Percentiles rank a stretch among this genome's conserved stretches.
These are phyloP conservation scores for Halophytophthora polymorphica DNA, from an alignment of 352 stramenopile species.

Conservation along the genomic window DNA sequence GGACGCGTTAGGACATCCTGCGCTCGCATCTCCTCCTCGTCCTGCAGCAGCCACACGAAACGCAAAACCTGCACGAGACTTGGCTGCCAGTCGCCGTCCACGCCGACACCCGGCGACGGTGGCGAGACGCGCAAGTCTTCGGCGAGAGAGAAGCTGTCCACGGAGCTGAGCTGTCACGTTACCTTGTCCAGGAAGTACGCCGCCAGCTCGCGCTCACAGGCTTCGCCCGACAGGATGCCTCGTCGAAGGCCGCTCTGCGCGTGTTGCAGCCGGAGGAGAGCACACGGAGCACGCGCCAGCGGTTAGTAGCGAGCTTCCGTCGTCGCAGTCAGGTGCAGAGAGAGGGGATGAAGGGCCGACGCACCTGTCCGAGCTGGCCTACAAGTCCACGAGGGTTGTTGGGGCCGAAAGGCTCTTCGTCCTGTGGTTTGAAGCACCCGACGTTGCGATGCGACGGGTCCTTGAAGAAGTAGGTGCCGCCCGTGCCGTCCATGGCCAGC, in stretches of 20 bases:
- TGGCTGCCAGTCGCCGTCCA: neutral
- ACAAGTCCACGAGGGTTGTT: slow-evolving; percentile 97
- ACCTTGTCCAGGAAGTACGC: slow-evolving; percentile 95
- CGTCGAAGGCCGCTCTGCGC: slow-evolving; percentile 77
- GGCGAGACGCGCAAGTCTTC: neutral
- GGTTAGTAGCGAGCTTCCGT: neutral
- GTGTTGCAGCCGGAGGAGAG: no score
- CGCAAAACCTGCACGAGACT: neutral
- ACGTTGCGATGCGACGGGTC: slow-evolving; percentile 92
- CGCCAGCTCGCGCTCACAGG: slow-evolving; percentile 95
- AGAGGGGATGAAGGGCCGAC: slow-evolving; percentile 1
- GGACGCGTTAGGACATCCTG: neutral
- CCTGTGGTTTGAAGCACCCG: slow-evolving; percentile 97
- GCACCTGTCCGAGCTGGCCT: slow-evolving; percentile 63
- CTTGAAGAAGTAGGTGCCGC: slow-evolving; percentile 98
- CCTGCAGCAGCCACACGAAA: neutral
- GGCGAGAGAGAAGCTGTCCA: neutral
- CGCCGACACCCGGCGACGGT: neutral
- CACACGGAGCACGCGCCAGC: neutral
- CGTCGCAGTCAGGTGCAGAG: no score
- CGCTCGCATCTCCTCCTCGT: neutral
- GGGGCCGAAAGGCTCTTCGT: slow-evolving; percentile 97
- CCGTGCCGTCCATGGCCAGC: slow-evolving; percentile 93
- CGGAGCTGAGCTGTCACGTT: neutral
- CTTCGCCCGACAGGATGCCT: slow-evolving; percentile 95